Conservation (phyloP, 805 yeast species). For the Yarrowia bubula region DNA sequence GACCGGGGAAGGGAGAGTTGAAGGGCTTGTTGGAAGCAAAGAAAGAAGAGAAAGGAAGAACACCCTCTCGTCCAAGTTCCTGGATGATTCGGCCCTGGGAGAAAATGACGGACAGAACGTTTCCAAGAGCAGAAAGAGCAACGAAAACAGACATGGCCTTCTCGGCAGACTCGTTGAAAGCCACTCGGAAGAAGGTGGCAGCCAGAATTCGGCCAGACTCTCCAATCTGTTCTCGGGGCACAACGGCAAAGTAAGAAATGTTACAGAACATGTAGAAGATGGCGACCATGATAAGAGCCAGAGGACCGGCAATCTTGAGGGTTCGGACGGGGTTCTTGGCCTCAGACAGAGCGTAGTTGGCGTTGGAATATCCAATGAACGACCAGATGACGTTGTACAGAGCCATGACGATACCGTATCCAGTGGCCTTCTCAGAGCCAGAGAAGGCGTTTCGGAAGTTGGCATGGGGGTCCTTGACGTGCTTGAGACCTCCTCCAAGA, state of each 20-base stretch:
- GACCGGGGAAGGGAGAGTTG: conserved; percentile 68
- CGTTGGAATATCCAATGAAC: conserved; percentile 78
- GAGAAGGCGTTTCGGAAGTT: conserved; percentile 60
- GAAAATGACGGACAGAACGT: conserved; percentile 74
- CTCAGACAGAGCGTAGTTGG: conserved; percentile 79
- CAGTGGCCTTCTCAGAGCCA: conserved; percentile 43
- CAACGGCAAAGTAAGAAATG: conserved; percentile 61
- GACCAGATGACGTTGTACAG: conserved; percentile 83
- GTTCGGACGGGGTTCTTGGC: conserved; percentile 69
- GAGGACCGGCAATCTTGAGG: conserved; percentile 70
- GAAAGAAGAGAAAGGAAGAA: conserved; percentile 68
- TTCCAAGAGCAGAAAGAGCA: conserved; percentile 78
- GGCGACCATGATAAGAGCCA: conserved; percentile 59
- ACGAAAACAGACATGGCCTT: conserved; percentile 76
- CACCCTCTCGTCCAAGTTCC: conserved; percentile 79
- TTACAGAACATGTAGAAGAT: conserved; percentile 72
- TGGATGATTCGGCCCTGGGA: conserved; percentile 81
- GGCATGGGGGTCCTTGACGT: conserved; percentile 51
- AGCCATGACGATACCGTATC: conserved; percentile 55
- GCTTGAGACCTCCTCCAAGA: conserved; percentile 64
- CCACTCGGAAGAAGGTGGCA: conserved; percentile 69
- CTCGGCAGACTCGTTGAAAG: conserved; percentile 66
- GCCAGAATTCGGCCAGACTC: conserved; percentile 69
- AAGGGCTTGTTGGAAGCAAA: conserved; percentile 73
- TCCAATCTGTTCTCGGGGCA: conserved; percentile 47